Conservation (phyloP, 495 filamentous ascomycete genomes). For the Neurospora sp. region DNA sequence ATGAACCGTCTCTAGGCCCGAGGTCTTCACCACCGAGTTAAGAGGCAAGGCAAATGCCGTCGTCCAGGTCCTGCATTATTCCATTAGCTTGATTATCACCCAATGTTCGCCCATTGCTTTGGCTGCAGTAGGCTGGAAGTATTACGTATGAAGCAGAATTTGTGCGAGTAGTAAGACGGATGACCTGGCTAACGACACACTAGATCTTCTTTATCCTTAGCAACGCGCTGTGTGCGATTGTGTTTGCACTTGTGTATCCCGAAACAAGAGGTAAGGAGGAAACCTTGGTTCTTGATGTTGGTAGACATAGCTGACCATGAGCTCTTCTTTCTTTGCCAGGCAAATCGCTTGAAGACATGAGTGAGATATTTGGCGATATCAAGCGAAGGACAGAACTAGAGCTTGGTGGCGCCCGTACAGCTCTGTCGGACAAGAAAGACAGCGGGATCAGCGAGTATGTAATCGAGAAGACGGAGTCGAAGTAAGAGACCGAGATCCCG, state of each 20-base stretch:
- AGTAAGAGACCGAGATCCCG: background rate
- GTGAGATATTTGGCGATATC: conserved; percentile 32
- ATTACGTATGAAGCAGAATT: conserved; percentile 21
- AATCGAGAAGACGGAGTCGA: background rate
- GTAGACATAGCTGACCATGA: background rate
- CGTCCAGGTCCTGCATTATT: conserved; percentile 45
- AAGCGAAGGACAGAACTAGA: background rate
- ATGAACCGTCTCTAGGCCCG: conserved; percentile 17
- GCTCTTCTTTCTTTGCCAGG: conserved; percentile 2
- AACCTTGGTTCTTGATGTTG: background rate
- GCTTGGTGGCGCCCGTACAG: background rate
- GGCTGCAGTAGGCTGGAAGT: conserved; percentile 35
- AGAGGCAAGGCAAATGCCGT: conserved; percentile 43
- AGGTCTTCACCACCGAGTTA: conserved; percentile 47
- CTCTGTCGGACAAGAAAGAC: background rate
- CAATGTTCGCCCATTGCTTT: conserved; percentile 47
- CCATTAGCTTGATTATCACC: conserved; percentile 43
- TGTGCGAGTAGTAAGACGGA: background rate
- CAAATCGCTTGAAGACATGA: conserved; percentile 44
- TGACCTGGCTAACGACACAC: background rate
- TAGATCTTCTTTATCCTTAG: conserved; percentile 43
- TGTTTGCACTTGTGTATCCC: conserved; percentile 40
- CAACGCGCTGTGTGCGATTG: conserved; percentile 33
- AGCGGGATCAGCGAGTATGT: background rate
- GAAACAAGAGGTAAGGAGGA: conserved; percentile 35